A percentile compares a stretch with the other conserved stretches of the same genome.
Conservation (phyloP, 768 basidiomycete species). For the Coprinellus micaceus region DNA sequence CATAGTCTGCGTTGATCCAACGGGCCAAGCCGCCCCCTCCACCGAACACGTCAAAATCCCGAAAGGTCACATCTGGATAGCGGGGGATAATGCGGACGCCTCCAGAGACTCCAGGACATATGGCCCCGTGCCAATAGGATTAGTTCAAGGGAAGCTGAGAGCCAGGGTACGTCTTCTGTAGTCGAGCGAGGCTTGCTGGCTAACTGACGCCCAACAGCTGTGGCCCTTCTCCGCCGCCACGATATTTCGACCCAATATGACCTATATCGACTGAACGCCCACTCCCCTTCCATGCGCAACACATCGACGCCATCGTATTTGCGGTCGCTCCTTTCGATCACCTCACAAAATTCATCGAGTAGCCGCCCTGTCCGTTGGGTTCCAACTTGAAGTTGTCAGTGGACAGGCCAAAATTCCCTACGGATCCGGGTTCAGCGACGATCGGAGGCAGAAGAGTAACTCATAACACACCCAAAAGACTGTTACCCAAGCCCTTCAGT, state of each 20-base stretch:
- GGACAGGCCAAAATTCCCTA: slow-evolving; percentile 90
- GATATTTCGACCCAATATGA: slow-evolving; percentile 41
- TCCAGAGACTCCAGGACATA: slow-evolving; percentile 91
- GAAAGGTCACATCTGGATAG: slow-evolving; percentile 84
- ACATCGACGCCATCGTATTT: too few species aligned
- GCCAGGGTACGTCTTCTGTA: slow-evolving; percentile 49
- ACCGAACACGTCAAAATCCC: slow-evolving; percentile 77
- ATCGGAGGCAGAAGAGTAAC: neutral
- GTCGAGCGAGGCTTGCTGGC: neutral
- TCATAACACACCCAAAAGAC: slow-evolving; percentile 64
- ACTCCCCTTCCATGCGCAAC: neutral
- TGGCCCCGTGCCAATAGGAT: slow-evolving; percentile 82
- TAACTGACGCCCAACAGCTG: slow-evolving; percentile 27
- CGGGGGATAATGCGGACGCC: slow-evolving; percentile 79
- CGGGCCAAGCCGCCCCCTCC: slow-evolving; percentile 57
- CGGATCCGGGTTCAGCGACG: neutral
- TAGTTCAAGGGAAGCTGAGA: slow-evolving; percentile 65
- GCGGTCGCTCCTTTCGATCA: slow-evolving; percentile 21
- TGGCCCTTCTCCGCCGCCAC: slow-evolving; percentile 39
- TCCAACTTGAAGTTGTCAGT: slow-evolving; percentile 97
- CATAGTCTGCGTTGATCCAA: slow-evolving; percentile 84
- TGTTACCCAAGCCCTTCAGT: slow-evolving; percentile 90
- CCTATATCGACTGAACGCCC: slow-evolving; percentile 32
- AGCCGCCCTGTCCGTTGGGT: slow-evolving; percentile 93
- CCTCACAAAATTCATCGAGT: slow-evolving; percentile 81